These are phyloP conservation scores for Rhododendron mucronatum DNA, from an alignment of 148 eudicot species.

Conservation along the genomic window DNA sequence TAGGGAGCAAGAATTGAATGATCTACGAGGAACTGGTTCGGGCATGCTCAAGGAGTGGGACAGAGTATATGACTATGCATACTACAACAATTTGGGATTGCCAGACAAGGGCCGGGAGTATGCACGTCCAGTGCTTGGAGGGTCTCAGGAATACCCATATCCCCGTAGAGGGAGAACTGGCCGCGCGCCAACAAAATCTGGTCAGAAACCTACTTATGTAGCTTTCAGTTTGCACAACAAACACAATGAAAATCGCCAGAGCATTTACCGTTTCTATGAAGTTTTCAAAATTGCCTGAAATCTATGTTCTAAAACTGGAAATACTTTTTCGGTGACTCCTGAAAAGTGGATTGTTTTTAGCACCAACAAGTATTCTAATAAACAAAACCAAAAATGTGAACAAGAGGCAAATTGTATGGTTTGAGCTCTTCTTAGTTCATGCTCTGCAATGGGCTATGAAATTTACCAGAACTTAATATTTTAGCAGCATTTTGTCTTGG, in stretches of 20 bases:
- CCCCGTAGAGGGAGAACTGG: conserved; percentile 86
- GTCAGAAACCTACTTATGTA: conserved; percentile 25
- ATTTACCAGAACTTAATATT: background rate
- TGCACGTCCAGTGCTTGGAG: conserved; percentile 82
- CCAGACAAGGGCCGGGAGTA: conserved; percentile 65
- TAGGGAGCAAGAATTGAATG: conserved; percentile 66
- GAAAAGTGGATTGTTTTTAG: background rate
- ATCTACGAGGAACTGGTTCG: conserved; percentile 69
- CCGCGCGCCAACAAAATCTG: conserved; percentile 54
- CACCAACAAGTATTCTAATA: background rate
- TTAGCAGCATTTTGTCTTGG: background rate
- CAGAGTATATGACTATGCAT: conserved; percentile 78
- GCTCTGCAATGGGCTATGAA: background rate
- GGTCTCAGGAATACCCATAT: conserved; percentile 61
- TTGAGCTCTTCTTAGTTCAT: background rate
- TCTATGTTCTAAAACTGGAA: background rate
- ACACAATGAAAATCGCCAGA: background rate
- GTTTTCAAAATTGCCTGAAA: background rate
- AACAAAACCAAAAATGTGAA: background rate
- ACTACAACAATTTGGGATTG: conserved; percentile 71
- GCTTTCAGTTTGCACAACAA: background rate
- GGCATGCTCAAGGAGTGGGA: conserved; percentile 84
- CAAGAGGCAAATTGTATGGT: background rate
- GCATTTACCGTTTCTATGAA: background rate
- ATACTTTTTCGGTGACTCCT: background rate